phyloP scores from a whole-genome alignment of 2,329 filamentous ascomycete species.

The Sclerotinia nivalis region DNA sequence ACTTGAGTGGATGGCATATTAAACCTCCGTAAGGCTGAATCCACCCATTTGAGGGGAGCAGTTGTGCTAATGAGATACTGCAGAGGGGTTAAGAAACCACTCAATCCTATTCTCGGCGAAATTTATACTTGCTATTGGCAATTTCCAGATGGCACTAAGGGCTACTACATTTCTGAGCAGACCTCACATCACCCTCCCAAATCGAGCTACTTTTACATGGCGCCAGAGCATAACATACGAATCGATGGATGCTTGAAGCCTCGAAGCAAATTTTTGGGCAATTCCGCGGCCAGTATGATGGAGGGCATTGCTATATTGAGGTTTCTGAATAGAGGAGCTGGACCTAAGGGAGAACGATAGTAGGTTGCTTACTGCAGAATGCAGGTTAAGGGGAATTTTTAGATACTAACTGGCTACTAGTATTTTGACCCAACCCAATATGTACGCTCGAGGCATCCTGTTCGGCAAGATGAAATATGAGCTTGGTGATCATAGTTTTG shows the following conservation, averaged over 20 bases:
- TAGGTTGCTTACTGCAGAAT: background rate
- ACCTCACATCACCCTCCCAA: slow-evolving; percentile 98
- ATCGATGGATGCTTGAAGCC: slow-evolving; percentile 96
- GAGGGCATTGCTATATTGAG: slow-evolving; percentile 89
- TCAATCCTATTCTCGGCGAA: slow-evolving; percentile 96
- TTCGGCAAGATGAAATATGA: slow-evolving; percentile 99
- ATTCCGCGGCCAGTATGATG: slow-evolving; percentile 97
- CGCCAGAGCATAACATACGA: slow-evolving; percentile 86
- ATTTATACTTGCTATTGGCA: slow-evolving; percentile 97
- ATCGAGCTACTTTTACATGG: slow-evolving; percentile 99
- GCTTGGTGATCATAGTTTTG: slow-evolving; percentile 91
- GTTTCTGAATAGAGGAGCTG: slow-evolving; percentile 73
- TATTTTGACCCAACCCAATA: slow-evolving; percentile 94
- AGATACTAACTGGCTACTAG: slow-evolving; percentile 12
- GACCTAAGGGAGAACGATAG: slow-evolving; percentile 77
- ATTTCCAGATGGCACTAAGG: slow-evolving; percentile 76
- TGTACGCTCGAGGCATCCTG: slow-evolving; percentile 95
- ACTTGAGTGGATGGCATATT: slow-evolving; percentile 98
- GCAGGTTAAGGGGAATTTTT: background rate
- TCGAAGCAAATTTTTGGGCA: slow-evolving; percentile 90
- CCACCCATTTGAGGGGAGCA: background rate
- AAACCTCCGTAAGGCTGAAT: slow-evolving; percentile 74
- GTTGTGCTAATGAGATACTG: slow-evolving; percentile 10
- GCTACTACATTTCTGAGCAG: slow-evolving; percentile 96
- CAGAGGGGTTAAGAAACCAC: slow-evolving; percentile 95